Conservation (phyloP, 2,329 filamentous ascomycete genomes). For the Colletotrichum sp. region DNA sequence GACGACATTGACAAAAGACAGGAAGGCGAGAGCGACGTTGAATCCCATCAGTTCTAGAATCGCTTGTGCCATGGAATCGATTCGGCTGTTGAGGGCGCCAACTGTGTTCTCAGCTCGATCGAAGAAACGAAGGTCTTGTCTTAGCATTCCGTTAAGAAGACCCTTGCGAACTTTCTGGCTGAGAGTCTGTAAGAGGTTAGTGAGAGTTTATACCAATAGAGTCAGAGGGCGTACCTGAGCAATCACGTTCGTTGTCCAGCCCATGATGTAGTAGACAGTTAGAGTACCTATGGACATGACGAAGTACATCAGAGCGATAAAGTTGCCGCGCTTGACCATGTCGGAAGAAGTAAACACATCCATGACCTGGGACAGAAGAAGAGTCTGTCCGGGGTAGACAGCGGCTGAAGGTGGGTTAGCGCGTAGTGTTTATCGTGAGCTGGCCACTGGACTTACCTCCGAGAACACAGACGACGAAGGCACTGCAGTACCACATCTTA, state of each 20-base stretch:
- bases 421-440: not conserved
- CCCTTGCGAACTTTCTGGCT: constrained; percentile 27
- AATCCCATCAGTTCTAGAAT: constrained; percentile 50
- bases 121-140: constrained; percentile 47
- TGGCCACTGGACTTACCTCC: not conserved
- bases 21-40: constrained; percentile 46
- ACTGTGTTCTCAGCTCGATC: constrained; percentile 35
- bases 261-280: constrained; percentile 25
- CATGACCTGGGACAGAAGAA: constrained; percentile 44
- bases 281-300: constrained; percentile 27
- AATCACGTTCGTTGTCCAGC: constrained; percentile 25
- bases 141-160: constrained; percentile 30
- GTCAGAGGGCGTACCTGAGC: not conserved
- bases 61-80: constrained; percentile 39
- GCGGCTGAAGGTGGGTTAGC: not conserved
- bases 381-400: constrained; percentile 44
- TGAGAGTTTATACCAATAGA: not conserved
- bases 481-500: constrained; percentile 8
- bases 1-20: constrained; percentile 44
- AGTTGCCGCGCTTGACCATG: constrained; percentile 26
- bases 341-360: constrained; percentile 38
- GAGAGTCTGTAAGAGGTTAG: not conserved
- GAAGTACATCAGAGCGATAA: constrained; percentile 36
- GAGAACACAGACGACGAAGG: not conserved
- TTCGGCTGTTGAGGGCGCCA: constrained; percentile 34